phyloP scores from a whole-genome alignment of 768 basidiomycete species.

The Psilocybe subaeruginosa region DNA sequence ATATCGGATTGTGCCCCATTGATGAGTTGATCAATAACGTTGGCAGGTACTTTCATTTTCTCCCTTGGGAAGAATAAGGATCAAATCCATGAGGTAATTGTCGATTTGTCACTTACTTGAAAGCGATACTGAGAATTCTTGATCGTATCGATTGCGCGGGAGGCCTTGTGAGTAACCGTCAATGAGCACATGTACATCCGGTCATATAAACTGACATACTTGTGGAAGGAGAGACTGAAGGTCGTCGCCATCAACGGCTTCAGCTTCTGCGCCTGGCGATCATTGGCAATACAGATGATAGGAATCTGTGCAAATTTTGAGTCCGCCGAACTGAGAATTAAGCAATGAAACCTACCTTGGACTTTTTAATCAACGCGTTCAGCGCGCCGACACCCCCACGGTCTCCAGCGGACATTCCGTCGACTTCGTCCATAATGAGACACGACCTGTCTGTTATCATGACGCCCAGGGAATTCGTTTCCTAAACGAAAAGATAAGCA shows the following conservation, averaged over 20 bases:
- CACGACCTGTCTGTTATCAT: constrained; percentile 79
- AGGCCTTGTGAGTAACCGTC: constrained; percentile 54
- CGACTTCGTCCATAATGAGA: constrained; percentile 99
- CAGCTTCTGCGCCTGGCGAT: constrained; percentile 83
- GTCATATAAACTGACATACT: constrained; percentile 45
- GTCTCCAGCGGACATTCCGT: constrained; percentile 98
- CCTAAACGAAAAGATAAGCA: constrained; percentile 10
- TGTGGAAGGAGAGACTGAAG: constrained; percentile 75
- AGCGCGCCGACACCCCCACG: constrained; percentile 95
- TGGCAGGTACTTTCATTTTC: constrained; percentile 88
- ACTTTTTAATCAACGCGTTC: constrained; percentile 90
- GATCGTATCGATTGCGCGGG: constrained; percentile 78
- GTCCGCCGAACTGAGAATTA: not conserved
- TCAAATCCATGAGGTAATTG: not conserved
- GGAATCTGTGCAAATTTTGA: constrained; percentile 65
- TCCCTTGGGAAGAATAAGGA: constrained; percentile 55
- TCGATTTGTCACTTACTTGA: constrained; percentile 62
- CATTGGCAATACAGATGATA: constrained; percentile 97
- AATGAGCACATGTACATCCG: constrained; percentile 1
- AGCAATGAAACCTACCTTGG: constrained; percentile 55
- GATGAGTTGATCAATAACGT: constrained; percentile 92
- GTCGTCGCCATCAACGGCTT: constrained; percentile 80
- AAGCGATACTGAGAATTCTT: constrained; percentile 83
- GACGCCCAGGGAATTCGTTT: constrained; percentile 72
- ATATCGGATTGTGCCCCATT: constrained; percentile 92